phyloP scores from a whole-genome alignment of 2,329 filamentous ascomycete species.

The Xylaria sp. region DNA sequence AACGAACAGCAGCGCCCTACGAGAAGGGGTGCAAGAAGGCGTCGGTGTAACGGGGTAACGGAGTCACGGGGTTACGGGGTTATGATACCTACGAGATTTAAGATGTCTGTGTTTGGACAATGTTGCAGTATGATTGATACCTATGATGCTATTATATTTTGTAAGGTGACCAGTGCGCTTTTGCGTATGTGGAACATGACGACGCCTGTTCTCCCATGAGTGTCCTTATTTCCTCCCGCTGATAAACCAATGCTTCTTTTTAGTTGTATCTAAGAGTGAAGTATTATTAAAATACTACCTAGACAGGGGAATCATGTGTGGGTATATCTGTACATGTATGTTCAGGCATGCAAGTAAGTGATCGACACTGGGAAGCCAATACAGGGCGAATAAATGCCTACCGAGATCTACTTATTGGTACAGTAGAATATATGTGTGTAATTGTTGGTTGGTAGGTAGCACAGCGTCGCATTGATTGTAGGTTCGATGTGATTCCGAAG shows the following conservation, averaged over 20 bases:
- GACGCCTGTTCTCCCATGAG: too few relatives aligned
- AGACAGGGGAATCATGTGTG: not conserved
- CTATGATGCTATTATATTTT: not conserved
- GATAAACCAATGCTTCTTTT: too few relatives aligned
- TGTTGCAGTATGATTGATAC: constrained; percentile 10
- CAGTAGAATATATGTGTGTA: not conserved
- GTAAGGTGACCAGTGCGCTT: not conserved
- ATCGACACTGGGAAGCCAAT: not conserved
- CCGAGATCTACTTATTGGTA: not conserved
- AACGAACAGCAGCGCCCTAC: constrained; percentile 37
- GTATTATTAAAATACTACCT: not conserved
- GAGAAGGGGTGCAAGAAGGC: constrained; percentile 45
- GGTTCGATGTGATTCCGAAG: constrained; percentile 9
- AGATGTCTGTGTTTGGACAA: constrained; percentile 4
- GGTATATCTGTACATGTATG: not conserved
- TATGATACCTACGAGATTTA: constrained; percentile 20
- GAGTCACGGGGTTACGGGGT: constrained; percentile 8
- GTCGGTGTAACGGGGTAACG: constrained; percentile 44
- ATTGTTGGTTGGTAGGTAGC: not conserved
- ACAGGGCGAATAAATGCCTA: not conserved
- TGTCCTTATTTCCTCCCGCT: too few relatives aligned
- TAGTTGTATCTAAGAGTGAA: not conserved
- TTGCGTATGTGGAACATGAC: too few relatives aligned
- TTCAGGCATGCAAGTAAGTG: not conserved
- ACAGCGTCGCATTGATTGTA: constrained; percentile 5